Percentiles rank a stretch among this genome's conserved stretches.
These are phyloP conservation scores for Pichia sp. DNA, from an alignment of 1,139 yeast genomes.

Conservation along the genomic window DNA sequence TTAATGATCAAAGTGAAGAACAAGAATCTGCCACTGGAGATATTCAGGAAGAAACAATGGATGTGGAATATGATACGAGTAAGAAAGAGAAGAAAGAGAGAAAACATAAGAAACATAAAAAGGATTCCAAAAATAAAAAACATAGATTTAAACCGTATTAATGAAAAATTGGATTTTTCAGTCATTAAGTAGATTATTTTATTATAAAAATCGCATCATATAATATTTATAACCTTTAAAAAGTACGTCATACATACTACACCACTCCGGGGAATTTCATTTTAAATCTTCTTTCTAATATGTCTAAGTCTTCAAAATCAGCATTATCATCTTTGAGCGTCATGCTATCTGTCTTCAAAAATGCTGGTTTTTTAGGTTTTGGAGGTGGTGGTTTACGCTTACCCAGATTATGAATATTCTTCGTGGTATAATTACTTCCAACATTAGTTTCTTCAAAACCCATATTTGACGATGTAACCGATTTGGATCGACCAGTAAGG, in stretches of 20 bases:
- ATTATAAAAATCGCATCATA: too few species aligned
- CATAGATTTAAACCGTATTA: constrained; percentile 18
- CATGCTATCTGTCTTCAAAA: constrained; percentile 13
- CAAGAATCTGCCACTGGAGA: constrained; percentile 7
- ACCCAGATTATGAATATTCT: too few species aligned
- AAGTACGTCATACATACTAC: too few species aligned
- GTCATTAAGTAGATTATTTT: too few species aligned
- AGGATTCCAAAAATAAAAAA: constrained; percentile 11
- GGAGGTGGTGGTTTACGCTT: constrained; percentile 19
- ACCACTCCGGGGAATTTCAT: constrained; percentile 15
- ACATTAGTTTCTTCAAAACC: not conserved
- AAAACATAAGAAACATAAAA: constrained; percentile 11
- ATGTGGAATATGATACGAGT: constrained; percentile 29
- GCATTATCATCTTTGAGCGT: too few species aligned
- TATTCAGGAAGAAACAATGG: constrained; percentile 28
- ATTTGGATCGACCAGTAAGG: too few species aligned
- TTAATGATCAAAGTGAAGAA: constrained; percentile 21
- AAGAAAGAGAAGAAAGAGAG: constrained; percentile 23
- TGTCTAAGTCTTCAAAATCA: constrained; percentile 14
- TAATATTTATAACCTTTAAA: too few species aligned
- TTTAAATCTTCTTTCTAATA: constrained; percentile 16
- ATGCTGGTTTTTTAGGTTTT: constrained; percentile 20
- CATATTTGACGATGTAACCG: not conserved
- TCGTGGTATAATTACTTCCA: too few species aligned
- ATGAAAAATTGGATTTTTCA: not conserved